phyloP scores from a whole-genome alignment of 2,329 filamentous ascomycete species.

The Cercospora zeae-maydis region DNA sequence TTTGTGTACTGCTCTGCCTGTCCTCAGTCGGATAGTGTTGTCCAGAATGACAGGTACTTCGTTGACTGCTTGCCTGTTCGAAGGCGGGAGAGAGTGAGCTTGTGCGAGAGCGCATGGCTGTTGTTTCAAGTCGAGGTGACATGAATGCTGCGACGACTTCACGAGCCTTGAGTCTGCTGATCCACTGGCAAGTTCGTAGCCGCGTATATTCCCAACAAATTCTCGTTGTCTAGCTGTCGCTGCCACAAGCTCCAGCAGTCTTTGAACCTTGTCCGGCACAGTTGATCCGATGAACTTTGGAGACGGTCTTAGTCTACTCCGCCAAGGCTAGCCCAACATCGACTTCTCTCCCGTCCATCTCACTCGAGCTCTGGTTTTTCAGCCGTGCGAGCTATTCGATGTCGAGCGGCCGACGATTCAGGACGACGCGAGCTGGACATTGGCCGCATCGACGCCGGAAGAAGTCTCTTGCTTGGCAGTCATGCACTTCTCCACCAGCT shows the following conservation, averaged over 20 bases:
- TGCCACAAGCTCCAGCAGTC: background rate
- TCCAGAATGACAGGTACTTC: background rate
- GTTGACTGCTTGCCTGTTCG: background rate
- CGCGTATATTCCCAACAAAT: background rate
- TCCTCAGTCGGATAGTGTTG: background rate
- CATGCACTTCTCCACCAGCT: conserved; percentile 1
- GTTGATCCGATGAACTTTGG: background rate
- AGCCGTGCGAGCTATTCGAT: background rate
- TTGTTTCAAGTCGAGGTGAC: background rate
- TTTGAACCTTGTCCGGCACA: conserved; percentile 1
- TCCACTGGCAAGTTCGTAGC: background rate
- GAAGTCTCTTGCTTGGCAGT: background rate
- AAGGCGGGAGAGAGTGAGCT: background rate
- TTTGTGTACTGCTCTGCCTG: background rate
- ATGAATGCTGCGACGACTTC: background rate
- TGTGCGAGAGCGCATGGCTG: background rate
- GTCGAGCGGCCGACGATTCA: background rate
- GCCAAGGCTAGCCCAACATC: background rate
- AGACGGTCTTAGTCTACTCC: background rate
- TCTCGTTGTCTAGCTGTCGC: background rate
- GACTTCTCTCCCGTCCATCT: background rate
- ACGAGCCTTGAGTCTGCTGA: background rate
- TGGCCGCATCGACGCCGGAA: background rate
- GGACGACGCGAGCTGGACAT: background rate
- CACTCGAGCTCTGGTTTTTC: background rate